Base-by-base conservation (phyloP, 768 basidiomycete genomes). In the Amanita rimosa region DNA sequence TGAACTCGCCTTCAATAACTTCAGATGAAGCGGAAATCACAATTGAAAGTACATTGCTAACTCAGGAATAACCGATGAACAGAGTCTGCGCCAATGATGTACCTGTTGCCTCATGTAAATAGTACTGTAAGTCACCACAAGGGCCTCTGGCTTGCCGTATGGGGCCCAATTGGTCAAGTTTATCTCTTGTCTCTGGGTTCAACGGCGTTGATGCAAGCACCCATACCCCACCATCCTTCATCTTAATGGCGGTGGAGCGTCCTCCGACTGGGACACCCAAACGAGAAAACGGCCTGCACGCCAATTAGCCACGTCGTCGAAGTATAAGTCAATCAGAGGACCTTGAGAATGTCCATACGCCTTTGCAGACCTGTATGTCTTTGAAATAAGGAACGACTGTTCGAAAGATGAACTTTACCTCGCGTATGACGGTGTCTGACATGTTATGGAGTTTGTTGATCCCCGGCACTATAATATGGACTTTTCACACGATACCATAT, bases 151-250 rank as follows among this genome's bases (percentile, higher is more conserved):
- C 72, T 47, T 51, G 83, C 79, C 79, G 81, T 46, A 90, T 83
- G 10, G 76, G 73, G 0, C 90, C 87, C 1, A 92, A 65, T 21
- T 72, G 68, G 40, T 77, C 70, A 7, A 90, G 62, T 39, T 74
- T 80, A 3, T 63, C 51, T 58, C 81, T 82, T 2, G 87, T 90
- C 22, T 78, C 78, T 2, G 67, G 65, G 33, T 77, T 75, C 46
- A 88, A 65, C 0, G 85, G 83, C 6, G 83, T 83, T 1, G 87
- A 90, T 0, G 86, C 89, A n/a, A 90, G 68, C 10, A 92, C 70
- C 79, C 87, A 93, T 22, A 93, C 79, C 10, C 76, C 80, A 33
- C 83, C 80, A 44, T 75, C 72, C 34, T 64, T 64, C 19, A 93
- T 69, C 62, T 73, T 78, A 56, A 94, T 70, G 0, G 89, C 92